A percentile compares a stretch with the other conserved stretches of the same genome.
Conservation (phyloP, 2,329 filamentous ascomycete genomes). For the Pestalotiopsis sp. region DNA sequence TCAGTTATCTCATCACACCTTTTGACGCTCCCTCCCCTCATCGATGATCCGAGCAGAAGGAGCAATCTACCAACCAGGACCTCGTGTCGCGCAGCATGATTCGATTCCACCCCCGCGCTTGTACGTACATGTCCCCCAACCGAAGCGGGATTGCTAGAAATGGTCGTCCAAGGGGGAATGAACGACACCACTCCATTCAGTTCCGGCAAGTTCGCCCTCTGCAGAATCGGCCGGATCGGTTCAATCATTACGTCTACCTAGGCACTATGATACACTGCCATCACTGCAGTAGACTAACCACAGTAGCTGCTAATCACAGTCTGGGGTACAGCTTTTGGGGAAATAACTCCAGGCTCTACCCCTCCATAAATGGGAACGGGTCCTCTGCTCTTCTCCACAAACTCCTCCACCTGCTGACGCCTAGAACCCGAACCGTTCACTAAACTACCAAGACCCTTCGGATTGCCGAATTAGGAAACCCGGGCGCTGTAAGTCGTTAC, state of each 20-base stretch:
- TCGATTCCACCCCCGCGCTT: slow-evolving; percentile 1
- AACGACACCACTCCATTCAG: background rate
- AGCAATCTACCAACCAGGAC: background rate
- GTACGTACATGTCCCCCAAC: background rate
- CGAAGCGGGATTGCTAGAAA: background rate
- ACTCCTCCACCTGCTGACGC: slow-evolving; percentile 9
- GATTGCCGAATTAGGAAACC: slow-evolving; percentile 25
- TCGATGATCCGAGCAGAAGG: background rate
- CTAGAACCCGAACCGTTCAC: slow-evolving; percentile 4
- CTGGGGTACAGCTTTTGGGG: slow-evolving; percentile 11
- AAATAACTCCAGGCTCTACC: slow-evolving; percentile 6
- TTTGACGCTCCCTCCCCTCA: background rate
- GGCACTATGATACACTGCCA: background rate
- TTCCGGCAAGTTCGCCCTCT: background rate
- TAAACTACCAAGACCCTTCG: slow-evolving; percentile 8
- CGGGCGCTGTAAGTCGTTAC: slow-evolving; percentile 4
- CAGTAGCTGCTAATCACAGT: slow-evolving; percentile 1
- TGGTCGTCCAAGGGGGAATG: background rate
- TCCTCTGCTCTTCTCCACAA: slow-evolving; percentile 3
- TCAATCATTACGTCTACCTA: no score
- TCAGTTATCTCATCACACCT: background rate
- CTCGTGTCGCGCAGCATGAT: slow-evolving; percentile 3
- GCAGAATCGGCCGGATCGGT: background rate
- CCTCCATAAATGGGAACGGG: slow-evolving; percentile 5
- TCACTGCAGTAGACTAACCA: background rate